Evolutionary conservation across 305 asterid species (phyloP).

Genomic region (Fraxinus dipetala): DNA sequence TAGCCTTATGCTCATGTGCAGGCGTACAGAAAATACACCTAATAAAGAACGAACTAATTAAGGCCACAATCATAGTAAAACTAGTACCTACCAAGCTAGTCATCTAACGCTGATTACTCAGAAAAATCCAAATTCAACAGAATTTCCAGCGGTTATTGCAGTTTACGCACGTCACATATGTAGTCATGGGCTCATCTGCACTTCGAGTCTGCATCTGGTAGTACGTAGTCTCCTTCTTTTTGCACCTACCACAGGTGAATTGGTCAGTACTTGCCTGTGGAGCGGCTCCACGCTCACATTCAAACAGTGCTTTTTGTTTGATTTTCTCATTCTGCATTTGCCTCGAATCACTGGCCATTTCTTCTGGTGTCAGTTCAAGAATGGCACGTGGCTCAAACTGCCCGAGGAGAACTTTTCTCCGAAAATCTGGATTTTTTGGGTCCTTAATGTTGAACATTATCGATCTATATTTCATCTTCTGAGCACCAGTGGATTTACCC

Average conservation of each 20-base stretch:
- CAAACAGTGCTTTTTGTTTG: slow-evolving; percentile 75
- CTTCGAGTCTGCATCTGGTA: slow-evolving; percentile 90
- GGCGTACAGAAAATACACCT: slow-evolving; percentile 20
- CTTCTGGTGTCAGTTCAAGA: slow-evolving; percentile 58
- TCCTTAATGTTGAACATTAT: slow-evolving; percentile 82
- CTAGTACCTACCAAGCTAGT: slow-evolving; percentile 8
- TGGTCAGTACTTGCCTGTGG: slow-evolving; percentile 73
- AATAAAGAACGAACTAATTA: slow-evolving; percentile 23
- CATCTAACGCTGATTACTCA: slow-evolving; percentile 33
- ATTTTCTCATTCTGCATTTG: slow-evolving; percentile 62
- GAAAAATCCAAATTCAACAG: slow-evolving; percentile 30
- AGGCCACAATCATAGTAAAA: slow-evolving; percentile 8
- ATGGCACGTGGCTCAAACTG: slow-evolving; percentile 44
- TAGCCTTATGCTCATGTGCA: slow-evolving; percentile 13
- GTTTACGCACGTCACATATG: slow-evolving; percentile 79
- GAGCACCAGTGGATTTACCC: slow-evolving; percentile 74
- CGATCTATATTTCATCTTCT: slow-evolving; percentile 81
- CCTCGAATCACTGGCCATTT: slow-evolving; percentile 90
- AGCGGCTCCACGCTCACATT: slow-evolving; percentile 61
- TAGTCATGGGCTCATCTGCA: slow-evolving; percentile 96
- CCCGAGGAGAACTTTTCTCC: slow-evolving; percentile 72
- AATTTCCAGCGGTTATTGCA: slow-evolving; percentile 83
- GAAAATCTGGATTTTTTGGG: slow-evolving; percentile 74
- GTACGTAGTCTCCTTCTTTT: slow-evolving; percentile 41
- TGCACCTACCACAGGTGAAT: slow-evolving; percentile 65